A percentile compares a stretch with the other conserved stretches of the same genome.
Evolutionary conservation across 306 rosid genomes (phyloP).

Genomic region (Fragaria ananassa): DNA sequence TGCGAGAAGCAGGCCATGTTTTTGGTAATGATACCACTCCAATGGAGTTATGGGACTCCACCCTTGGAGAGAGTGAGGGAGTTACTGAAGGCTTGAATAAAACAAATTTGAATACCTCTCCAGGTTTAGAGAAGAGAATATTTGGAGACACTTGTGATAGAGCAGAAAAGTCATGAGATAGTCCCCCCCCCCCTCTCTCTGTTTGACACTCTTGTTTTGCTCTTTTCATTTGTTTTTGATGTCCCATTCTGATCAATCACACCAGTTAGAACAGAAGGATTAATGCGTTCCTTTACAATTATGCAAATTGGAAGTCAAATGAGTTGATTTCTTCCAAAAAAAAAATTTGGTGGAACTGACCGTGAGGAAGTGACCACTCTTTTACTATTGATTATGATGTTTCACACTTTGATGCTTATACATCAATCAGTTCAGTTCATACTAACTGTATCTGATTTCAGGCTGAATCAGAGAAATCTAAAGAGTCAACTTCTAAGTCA

Average conservation of each 20-base stretch:
- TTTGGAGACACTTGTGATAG: neutral
- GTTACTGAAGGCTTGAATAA: neutral
- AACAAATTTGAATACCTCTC: neutral
- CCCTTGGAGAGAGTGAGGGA: neutral
- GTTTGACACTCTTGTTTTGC: neutral
- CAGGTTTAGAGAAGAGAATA: neutral
- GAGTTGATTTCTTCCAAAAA: neutral
- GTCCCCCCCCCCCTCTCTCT: neutral
- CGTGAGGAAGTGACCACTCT: neutral
- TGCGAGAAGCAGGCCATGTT: neutral
- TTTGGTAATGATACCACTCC: neutral
- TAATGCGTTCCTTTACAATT: neutral
- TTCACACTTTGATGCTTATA: slow-evolving; percentile 12
- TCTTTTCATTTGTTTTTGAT: neutral
- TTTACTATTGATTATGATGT: slow-evolving; percentile 11
- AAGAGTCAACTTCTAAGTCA: slow-evolving; percentile 51
- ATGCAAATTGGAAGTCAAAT: neutral
- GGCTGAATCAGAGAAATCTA: slow-evolving; percentile 53
- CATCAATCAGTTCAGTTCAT: slow-evolving; percentile 10
- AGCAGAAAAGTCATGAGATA: neutral
- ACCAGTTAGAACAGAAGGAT: neutral
- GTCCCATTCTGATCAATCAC: neutral
- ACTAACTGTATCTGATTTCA: slow-evolving; percentile 34
- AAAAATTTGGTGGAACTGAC: neutral
- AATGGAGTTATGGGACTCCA: neutral